Base-by-base conservation (phyloP, 2,329 filamentous ascomycete genomes). In the Phyllosticta citrichinensis region DNA sequence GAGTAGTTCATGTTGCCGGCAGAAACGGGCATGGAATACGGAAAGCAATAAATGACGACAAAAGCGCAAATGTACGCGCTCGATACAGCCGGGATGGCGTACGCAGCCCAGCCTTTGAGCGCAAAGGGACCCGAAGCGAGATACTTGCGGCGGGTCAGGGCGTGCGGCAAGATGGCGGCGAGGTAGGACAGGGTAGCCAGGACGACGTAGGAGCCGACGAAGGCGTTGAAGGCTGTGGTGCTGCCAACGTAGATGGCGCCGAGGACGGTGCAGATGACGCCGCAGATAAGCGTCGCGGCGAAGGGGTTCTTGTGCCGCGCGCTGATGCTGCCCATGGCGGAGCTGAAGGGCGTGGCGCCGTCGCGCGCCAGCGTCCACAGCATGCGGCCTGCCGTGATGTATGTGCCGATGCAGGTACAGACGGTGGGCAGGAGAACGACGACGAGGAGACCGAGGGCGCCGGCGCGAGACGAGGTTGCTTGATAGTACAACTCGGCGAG, bases 231-330 rank as follows among this genome's bases (percentile, higher is more conserved):
- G 0, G 87, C 87, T 0, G 84, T 86, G 0, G 77, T 80, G 63
- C 78, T 84, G n/a, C 82, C 86, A 1, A 89, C 79, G 64, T 87
- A 88, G 53, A 89, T 84, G 52, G 77, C 78, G 0, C 84, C 85
- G 0, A 89, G 75, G 2, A 85, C 69, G 0, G 83, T 83, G 24
- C 80, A 79, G 59, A 80, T 71, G 51, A 73, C 63, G 3, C 76
- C 72, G 74, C 79, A 81, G 9, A 77, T 73, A 1, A 86, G 61
- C 0, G 81, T 84, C 0, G 83, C 80, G 63, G 82, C 80, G 63
- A 83, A 78, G 0, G 84, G 83, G 61, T 80, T 81, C 11, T 78
- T 73, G 63, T 76, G 77, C 0, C 65, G 71, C 0, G 73, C 64
- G 68, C 74, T 66, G 66, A 89, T 77, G 2, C 74, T 68, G 2